Conservation (phyloP, 1,284 basidiomycete species). For the Mixia osmundae region DNA sequence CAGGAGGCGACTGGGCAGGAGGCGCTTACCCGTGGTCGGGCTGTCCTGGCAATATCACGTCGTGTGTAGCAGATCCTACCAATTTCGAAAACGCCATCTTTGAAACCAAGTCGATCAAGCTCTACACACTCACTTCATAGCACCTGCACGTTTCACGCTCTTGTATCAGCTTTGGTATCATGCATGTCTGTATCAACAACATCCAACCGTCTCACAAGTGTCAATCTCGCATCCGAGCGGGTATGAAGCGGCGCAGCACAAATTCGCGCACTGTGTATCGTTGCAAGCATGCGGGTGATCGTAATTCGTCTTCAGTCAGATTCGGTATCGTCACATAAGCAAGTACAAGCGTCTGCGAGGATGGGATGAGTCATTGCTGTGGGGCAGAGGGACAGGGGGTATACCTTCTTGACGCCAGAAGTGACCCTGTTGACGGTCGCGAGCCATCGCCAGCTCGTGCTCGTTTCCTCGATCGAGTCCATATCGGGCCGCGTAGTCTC, state of each 20-base stretch:
- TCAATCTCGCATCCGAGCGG: conserved; percentile 71
- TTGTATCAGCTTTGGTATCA: too few species aligned
- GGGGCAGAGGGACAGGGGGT: background rate
- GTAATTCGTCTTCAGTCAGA: conserved; percentile 29
- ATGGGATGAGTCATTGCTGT: background rate
- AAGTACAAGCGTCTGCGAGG: conserved; percentile 52
- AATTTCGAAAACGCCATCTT: too few species aligned
- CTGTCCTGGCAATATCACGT: too few species aligned
- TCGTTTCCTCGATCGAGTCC: conserved; percentile 30
- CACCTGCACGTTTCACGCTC: background rate
- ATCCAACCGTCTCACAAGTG: background rate
- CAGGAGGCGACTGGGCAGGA: too few species aligned
- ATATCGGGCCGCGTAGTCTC: too few species aligned
- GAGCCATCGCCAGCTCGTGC: conserved; percentile 81
- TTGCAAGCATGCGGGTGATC: conserved; percentile 40
- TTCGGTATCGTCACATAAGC: conserved; percentile 75
- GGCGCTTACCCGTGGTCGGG: too few species aligned
- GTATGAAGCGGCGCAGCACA: conserved; percentile 59
- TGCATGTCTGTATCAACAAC: too few species aligned
- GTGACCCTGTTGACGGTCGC: conserved; percentile 93
- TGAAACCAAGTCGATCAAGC: too few species aligned
- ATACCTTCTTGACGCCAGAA: conserved; percentile 83
- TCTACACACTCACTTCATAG: too few species aligned
- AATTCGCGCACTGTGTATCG: conserved; percentile 64
- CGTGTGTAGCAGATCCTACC: too few species aligned